phyloP scores from a whole-genome alignment of 768 basidiomycete species.

The Suillus brevipes region DNA sequence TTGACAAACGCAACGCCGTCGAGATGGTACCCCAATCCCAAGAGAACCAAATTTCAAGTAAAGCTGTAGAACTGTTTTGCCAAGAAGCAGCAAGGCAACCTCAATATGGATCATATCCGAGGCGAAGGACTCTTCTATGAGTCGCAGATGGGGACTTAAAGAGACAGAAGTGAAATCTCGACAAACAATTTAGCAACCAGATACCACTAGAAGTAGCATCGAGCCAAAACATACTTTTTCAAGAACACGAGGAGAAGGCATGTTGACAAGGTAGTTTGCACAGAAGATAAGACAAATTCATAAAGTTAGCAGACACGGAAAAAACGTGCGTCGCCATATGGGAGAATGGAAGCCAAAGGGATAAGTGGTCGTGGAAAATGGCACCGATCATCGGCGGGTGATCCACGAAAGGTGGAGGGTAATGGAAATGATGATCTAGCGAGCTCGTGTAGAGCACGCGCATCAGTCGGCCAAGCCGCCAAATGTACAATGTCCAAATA shows the following conservation, averaged over 20 bases:
- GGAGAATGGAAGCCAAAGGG: constrained; percentile 6
- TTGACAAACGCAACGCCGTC: not conserved
- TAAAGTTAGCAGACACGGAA: constrained; percentile 2
- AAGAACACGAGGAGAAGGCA: constrained; percentile 1
- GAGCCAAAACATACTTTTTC: constrained; percentile 4
- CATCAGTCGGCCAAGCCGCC: constrained; percentile 16
- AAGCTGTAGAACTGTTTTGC: not conserved
- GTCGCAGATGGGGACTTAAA: constrained; percentile 7
- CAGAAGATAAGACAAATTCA: constrained; percentile 1
- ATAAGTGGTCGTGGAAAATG: constrained; percentile 4
- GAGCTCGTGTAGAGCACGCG: constrained; percentile 19
- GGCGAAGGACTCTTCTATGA: constrained; percentile 10
- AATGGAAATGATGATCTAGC: constrained; percentile 16
- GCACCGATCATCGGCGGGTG: constrained; percentile 5
- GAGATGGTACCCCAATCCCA: not conserved
- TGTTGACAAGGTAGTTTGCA: not conserved
- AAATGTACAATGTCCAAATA: constrained; percentile 16
- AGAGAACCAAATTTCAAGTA: not conserved
- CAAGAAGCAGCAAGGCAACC: constrained; percentile 8
- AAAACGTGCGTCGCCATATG: constrained; percentile 2
- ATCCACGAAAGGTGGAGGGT: constrained; percentile 10
- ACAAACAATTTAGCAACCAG: not conserved
- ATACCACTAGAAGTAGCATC: not conserved
- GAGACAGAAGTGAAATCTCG: constrained; percentile 6
- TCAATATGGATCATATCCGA: constrained; percentile 10